Base-by-base conservation (phyloP, 805 yeast genomes). In the Komagataella pseudopastoris region DNA sequence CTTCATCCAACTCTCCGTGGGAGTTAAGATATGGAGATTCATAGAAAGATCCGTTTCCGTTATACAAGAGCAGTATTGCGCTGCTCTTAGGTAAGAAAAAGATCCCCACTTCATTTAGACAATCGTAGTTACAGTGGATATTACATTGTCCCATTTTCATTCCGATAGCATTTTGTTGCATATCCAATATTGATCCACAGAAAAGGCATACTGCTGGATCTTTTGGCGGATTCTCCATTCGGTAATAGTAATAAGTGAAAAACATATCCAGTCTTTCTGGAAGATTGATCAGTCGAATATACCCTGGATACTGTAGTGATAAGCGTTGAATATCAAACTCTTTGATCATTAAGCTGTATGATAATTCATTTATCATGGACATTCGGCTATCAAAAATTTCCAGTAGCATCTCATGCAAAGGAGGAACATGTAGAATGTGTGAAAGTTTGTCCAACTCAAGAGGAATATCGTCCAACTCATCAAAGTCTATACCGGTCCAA, bases 121-220 rank as follows among this genome's bases (percentile, higher is more conserved):
- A 85, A 54, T 81, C 83, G 62, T 76, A 72, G 50, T 71, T 65
- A 52, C 68, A 71, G 63, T 91, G 98, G 48, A 77, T 72, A 16
- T 83, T 85, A 62, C 98, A 91, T 55, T 88, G 88, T 0, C 98
- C 98, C 17, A 69, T 65, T 3, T 65, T 64, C 46, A 72, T 74
- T 0, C 81, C 82, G 50, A 76, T 71, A 16, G 80, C 76, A 45
- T 70, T 64, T 54, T 69, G 78, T 59, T 90, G 96, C n/a, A 81
- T 67, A 55, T 81, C 81, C 20, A 87, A 72, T 6, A 81, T 71
- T 8, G 69, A 66, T 1, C 89, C 93, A 66, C 99, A 93, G 55
- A 83, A 83, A 51, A 91, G 66, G 60, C 99, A 91, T 7, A 91
- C 70, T 0, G 95, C 96, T 0, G 96, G 93, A 56, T 90, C 95